Conservation (phyloP, 75 land plant species). For the Sequoiadendron giganteum region DNA sequence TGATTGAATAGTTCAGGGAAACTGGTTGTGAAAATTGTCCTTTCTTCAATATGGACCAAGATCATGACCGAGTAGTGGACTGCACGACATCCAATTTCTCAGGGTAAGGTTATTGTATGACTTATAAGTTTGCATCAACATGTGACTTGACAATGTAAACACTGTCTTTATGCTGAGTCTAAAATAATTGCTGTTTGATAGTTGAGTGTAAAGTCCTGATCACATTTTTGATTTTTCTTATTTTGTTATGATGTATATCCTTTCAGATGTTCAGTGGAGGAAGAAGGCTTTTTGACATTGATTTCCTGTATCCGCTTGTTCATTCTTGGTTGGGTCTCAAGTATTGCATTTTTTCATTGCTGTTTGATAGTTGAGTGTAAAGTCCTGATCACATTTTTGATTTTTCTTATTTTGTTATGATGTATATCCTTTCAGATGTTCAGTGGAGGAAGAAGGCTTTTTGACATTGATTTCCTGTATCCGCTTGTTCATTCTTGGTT, state of each 20-base stretch:
- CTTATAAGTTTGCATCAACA: neutral
- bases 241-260: neutral
- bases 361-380: neutral
- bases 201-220: neutral
- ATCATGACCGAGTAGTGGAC: constrained; percentile 73
- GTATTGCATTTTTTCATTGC: neutral
- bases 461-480: neutral
- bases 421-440: neutral
- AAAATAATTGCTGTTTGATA: neutral
- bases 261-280: neutral
- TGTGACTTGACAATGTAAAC: neutral
- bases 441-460: neutral
- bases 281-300: neutral
- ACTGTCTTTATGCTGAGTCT: neutral
- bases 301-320: neutral
- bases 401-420: neutral
- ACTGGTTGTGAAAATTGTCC: constrained; percentile 92
- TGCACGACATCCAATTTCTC: constrained; percentile 91
- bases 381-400: neutral
- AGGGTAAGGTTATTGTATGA: constrained; percentile 52
- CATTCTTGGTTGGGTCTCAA: too few species aligned
- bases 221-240: neutral
- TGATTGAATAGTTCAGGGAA: constrained; percentile 62
- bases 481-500: neutral
- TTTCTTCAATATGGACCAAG: constrained; percentile 81